Base-by-base conservation (phyloP, 192 early-diverging fungal genomes). In the Gamsiella multidivaricata region DNA sequence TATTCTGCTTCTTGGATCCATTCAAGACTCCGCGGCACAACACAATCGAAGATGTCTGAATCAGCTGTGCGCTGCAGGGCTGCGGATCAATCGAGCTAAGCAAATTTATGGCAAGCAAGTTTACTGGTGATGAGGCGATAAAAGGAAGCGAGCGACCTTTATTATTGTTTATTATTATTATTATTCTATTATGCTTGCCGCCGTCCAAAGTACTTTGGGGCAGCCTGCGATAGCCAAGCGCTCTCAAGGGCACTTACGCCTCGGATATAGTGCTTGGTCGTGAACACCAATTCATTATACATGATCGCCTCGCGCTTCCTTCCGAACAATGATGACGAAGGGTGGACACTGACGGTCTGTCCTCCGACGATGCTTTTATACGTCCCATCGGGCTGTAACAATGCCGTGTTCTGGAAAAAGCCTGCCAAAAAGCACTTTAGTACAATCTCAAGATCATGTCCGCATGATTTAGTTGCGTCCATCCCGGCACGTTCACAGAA, bases 271-370 rank as follows among this genome's bases (percentile, higher is more conserved):
- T 95, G 88, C 52, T 89, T 91, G 25, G 93, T 92, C 0, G 98
- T 99, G 42, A 93, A 92, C 8, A 91, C 96, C 51, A 97, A 80
- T 78, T 98, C 95, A 71, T 92, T 93, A 75, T 94, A 98, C 80
- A 97, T 89, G 39, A 98, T 88, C 5, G 91, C 89, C 39, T 91
- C 89, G 0, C 84, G 75, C 41, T 91, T 93, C 73, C 90, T 92
- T 25, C 86, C 86, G 85, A 96, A 97, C 71, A 98, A 80, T 25
- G 92, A 87, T 36, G 92, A 94, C 0, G 90, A 90, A 18, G 97
- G 97, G 75, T 99, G 97, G 7, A 99, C 86, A 69, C 90, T 87
- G 3, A 96, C 94, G 10, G 69, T 84, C 81, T 95, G 86, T 17
- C 84, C 86, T 23, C 84, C 86, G 55, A 87, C 69, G 51, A 95